A percentile compares a stretch with the other conserved stretches of the same genome.
phyloP scores from a whole-genome alignment of 495 filamentous ascomycete genomes.

The Aspergillus hancockii region DNA sequence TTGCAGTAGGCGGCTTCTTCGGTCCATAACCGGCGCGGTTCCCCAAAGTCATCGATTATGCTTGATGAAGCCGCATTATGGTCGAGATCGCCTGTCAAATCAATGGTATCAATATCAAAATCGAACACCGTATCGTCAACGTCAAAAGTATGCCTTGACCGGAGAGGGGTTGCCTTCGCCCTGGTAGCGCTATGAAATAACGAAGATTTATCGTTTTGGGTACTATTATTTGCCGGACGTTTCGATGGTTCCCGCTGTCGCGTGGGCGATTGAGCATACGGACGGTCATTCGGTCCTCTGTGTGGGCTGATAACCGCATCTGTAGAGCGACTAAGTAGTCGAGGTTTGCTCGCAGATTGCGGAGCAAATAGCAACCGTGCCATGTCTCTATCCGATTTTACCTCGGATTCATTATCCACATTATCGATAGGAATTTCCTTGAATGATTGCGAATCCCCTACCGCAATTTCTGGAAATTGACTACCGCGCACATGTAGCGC shows the following conservation, averaged over 20 bases:
- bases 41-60: constrained; percentile 51
- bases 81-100: constrained; percentile 65
- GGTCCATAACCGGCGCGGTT: constrained; percentile 57
- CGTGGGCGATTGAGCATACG: constrained; percentile 21
- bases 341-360: constrained; percentile 52
- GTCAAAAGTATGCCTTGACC: constrained; percentile 23
- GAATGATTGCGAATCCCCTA: constrained; percentile 14
- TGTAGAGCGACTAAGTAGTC: constrained; percentile 42
- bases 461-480: constrained; percentile 11
- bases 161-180: constrained; percentile 24
- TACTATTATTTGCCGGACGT: constrained; percentile 27
- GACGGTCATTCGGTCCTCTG: constrained; percentile 16
- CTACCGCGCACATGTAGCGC: constrained; percentile 2
- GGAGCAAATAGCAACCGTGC: constrained; percentile 55
- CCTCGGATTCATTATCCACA: constrained; percentile 26
- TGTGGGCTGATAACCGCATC: constrained; percentile 20
- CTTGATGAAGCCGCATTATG: constrained; percentile 38
- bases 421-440: constrained; percentile 13
- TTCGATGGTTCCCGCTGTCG: constrained; percentile 28
- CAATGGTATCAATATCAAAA: constrained; percentile 60
- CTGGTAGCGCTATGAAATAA: constrained; percentile 23
- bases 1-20: constrained; percentile 55
- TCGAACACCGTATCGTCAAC: constrained; percentile 22
- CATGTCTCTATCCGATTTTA: constrained; percentile 49
- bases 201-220: constrained; percentile 25